phyloP scores from a whole-genome alignment of 179 eudicot species.

The Beta corolliflora region DNA sequence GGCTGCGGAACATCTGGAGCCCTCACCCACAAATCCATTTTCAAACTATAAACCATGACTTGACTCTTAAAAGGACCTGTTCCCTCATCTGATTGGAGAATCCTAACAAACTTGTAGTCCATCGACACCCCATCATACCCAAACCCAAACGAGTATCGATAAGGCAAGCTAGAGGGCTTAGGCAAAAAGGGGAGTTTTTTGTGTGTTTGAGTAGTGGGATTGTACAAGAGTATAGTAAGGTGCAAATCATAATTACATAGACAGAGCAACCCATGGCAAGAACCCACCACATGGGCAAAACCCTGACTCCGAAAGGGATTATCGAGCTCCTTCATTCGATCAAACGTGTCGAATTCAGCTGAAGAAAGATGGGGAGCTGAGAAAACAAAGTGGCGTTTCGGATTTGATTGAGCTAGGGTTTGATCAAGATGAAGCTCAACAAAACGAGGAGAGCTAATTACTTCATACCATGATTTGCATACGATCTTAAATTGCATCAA shows the following conservation, averaged over 20 bases:
- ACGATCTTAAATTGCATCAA: slow-evolving; percentile 32
- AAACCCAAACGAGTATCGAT: slow-evolving; percentile 33
- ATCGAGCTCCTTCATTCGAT: slow-evolving; percentile 21
- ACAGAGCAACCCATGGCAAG: slow-evolving; percentile 36
- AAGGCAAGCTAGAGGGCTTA: slow-evolving; percentile 22
- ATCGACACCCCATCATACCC: slow-evolving; percentile 32
- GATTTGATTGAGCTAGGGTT: slow-evolving; percentile 35
- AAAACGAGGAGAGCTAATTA: slow-evolving; percentile 28
- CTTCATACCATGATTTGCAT: slow-evolving; percentile 26
- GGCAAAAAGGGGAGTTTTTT: slow-evolving; percentile 36
- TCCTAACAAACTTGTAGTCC: slow-evolving; percentile 37
- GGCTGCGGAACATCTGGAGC: slow-evolving; percentile 24
- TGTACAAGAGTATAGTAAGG: slow-evolving; percentile 30
- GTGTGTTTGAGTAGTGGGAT: slow-evolving; percentile 34
- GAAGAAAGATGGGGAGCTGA: slow-evolving; percentile 26
- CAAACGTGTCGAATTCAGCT: slow-evolving; percentile 37
- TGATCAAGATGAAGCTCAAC: slow-evolving; percentile 28
- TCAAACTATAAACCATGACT: slow-evolving; percentile 40
- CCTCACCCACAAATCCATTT: slow-evolving; percentile 29
- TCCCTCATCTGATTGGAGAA: slow-evolving; percentile 26
- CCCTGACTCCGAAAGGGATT: slow-evolving; percentile 32
- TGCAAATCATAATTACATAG: slow-evolving; percentile 26
- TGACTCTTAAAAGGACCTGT: slow-evolving; percentile 26
- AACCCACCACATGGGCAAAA: slow-evolving; percentile 34
- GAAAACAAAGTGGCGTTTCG: slow-evolving; percentile 24